Evolutionary conservation across 768 basidiomycete species (phyloP).

Genomic region (Lactarius sp.): DNA sequence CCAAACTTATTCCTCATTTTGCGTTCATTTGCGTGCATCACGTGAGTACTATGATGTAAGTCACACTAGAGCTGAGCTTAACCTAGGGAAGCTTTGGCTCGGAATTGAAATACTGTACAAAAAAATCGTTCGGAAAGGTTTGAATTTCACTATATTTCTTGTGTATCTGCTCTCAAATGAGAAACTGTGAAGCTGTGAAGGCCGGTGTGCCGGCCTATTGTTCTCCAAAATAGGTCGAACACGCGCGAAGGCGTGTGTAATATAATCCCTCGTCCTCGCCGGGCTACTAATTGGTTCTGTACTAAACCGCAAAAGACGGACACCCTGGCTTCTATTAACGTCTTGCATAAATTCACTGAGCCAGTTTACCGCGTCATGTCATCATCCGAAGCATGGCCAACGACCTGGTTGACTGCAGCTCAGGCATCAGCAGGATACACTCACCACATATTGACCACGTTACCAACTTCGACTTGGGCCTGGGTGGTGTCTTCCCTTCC

Average conservation of each 20-base stretch:
- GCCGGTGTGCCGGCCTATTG: background rate
- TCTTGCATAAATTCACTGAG: background rate
- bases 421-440: too few relatives aligned
- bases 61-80: too few relatives aligned
- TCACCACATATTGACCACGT: background rate
- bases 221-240: conserved; percentile 12
- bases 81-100: too few relatives aligned
- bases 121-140: background rate
- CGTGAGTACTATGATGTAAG: too few relatives aligned
- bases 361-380: background rate
- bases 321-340: background rate
- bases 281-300: background rate
- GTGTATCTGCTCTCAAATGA: background rate
- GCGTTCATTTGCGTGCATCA: too few relatives aligned
- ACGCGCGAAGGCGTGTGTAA: background rate
- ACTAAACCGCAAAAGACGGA: background rate
- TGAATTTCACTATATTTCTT: background rate
- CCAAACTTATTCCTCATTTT: too few relatives aligned
- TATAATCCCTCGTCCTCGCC: background rate
- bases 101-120: too few relatives aligned
- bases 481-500: background rate
- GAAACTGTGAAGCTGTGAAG: background rate
- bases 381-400: background rate
- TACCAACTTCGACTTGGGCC: background rate
- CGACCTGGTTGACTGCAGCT: background rate